Base-by-base conservation (phyloP, 2,329 filamentous ascomycete genomes). In the Cladosporium colombiae region DNA sequence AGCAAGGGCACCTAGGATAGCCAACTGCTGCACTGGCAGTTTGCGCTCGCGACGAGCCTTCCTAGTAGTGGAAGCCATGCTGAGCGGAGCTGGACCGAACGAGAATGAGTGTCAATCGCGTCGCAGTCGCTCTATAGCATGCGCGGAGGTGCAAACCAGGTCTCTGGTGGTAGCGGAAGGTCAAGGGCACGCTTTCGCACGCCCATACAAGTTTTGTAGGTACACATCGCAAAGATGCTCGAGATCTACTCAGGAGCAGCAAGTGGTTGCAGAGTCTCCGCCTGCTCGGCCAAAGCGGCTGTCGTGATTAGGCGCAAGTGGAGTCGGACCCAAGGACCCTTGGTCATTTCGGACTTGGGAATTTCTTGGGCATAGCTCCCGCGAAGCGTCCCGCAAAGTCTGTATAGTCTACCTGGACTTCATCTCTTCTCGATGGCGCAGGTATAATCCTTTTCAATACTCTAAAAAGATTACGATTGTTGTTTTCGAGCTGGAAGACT, bases 11-110 rank as follows among this genome's bases (percentile, higher is more conserved):
- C 91, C 88, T 69, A 96, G 81, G 74, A 96, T 93, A 52, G 88
- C 81, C 74, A 96, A 82, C 80, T 96, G 92, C 83, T 88, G 86
- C 50, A 86, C 82, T 0, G 92, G 91, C 82, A 95, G 83, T 81
- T 88, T 91, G 27, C 75, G 70, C 68, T 78, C 74, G 55, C 73
- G 70, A 27, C 63, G 67, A 63, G 49, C 50, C 11, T 56, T 53
- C 58, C 63, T 68, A 31, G 58, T 55, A 29, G 55, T 59, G 29
- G 65, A 61, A 59, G 65, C 66, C 68, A 68, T 69, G 62, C 40
- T 66, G 64, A 35, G 33, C n/a, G 2, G n/a, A 46, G 40, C 40
- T 46, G 10, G 23, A n/a, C 8, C n/a, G 40, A 21, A n/a, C 50
- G 33, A 18, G 10, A 7, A 53, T 10, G 13, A 46, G n/a, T 62